Conservation (phyloP, 495 filamentous ascomycete species). For the Xylaria bambusicola region DNA sequence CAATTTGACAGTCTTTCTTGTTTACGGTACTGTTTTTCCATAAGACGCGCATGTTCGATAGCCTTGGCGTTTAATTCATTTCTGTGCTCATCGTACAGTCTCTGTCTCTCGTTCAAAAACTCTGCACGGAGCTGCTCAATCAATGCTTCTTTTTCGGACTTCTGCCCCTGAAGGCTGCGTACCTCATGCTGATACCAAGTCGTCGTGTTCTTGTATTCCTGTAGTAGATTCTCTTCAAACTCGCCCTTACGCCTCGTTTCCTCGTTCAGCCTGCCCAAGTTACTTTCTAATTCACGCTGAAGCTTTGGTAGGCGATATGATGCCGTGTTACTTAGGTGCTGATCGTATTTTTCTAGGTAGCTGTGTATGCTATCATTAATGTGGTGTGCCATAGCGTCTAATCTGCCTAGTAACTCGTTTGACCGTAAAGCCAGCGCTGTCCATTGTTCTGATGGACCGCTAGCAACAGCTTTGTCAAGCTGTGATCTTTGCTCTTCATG, state of each 20-base stretch:
- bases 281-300: background rate
- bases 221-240: background rate
- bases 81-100: background rate
- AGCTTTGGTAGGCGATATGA: background rate
- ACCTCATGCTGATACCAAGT: background rate
- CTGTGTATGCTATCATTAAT: background rate
- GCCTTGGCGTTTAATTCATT: background rate
- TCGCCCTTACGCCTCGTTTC: background rate
- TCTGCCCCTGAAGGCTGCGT: background rate
- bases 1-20: background rate
- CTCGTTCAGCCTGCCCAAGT: background rate
- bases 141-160: background rate
- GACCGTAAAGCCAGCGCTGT: background rate
- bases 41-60: background rate
- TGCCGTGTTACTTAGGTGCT: background rate
- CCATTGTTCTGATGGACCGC: background rate
- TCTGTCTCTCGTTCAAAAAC: background rate
- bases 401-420: background rate
- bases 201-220: background rate
- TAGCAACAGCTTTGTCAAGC: too few relatives aligned
- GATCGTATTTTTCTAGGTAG: constrained; percentile 5
- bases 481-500: background rate
- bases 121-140: background rate
- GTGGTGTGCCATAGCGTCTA: background rate
- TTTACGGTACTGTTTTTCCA: background rate